Evolutionary conservation across 2,329 filamentous ascomycete genomes (phyloP), one percentile per base, ranked within the genome.

Genomic region (Ophiocordyceps sinensis): DNA sequence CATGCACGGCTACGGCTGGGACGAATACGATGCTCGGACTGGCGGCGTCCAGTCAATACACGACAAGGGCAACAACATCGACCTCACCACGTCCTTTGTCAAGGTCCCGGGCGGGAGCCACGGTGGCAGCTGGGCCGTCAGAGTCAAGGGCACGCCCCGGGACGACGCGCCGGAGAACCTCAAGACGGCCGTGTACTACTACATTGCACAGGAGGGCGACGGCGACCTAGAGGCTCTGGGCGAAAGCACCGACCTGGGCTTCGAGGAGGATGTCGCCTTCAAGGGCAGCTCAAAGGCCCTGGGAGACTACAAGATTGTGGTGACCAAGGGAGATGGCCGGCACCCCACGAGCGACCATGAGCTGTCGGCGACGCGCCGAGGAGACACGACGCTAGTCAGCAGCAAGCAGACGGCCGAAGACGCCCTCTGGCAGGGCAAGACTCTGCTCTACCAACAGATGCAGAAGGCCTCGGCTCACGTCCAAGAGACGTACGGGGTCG

Each of bases 1-100:
- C 49, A 94, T 98, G 73, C 82, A 78, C 38, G 89, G 89, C 42
- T 98, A 98, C 60, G 91, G 91, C 46, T 98, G 91, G 91, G 88
- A 96, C 53, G 85, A 94, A 58, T 98, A 93, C 60, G 91, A 98
- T 62, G 80, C 87, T 19, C 75, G 91, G 43, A 82, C 73, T 43
- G 91, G 91, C 46, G 91, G 91, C 42, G 71, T 84, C 19, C 86
- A 98, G 62, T 84, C 83, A 1, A 89, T 98, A 44, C 86, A 93
- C 56, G 91, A 98, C 59, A 79, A 80, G 41, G 82, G 76, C 38
- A 98, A 98, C 63, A 75, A 75, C 43, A 73, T 98, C 49, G 88
- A 96, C 63, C 74, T 98, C 47, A 93, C 84, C 9, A 95, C 89
- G 36, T 84, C 85, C 40, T 95, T 96, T 62, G 78, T 95, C 55